phyloP scores from a whole-genome alignment of 2,329 filamentous ascomycete genomes.

The Dactylellina haptotyla region DNA sequence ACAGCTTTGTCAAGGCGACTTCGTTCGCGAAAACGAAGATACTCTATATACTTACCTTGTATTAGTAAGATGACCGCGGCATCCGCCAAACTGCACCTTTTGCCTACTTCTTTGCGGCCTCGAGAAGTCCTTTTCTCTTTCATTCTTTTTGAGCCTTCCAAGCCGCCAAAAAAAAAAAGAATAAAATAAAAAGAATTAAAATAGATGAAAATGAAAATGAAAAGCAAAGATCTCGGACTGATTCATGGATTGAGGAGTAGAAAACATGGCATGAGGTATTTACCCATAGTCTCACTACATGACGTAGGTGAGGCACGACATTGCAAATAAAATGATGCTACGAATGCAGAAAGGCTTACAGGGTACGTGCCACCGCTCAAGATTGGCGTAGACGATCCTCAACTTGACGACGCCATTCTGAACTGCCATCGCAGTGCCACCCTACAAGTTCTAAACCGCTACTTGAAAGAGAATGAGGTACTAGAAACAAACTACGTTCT shows the following conservation, averaged over 20 bases:
- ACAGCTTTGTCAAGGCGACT: constrained; percentile 48
- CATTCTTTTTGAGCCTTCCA: too few relatives aligned
- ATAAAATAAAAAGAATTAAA: too few relatives aligned
- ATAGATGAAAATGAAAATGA: too few relatives aligned
- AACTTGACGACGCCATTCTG: constrained; percentile 50
- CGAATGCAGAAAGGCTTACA: constrained; percentile 46
- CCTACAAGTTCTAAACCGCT: constrained; percentile 32
- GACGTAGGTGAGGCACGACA: constrained; percentile 48
- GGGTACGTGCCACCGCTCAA: constrained; percentile 27
- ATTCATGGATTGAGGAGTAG: constrained; percentile 54
- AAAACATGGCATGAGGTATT: constrained; percentile 60
- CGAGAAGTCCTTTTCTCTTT: constrained; percentile 5
- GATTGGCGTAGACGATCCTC: constrained; percentile 49
- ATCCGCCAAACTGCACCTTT: constrained; percentile 17
- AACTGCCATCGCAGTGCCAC: constrained; percentile 48
- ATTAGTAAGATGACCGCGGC: constrained; percentile 51
- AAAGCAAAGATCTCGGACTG: constrained; percentile 37
- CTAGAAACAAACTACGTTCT: too few relatives aligned
- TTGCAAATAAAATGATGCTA: constrained; percentile 7
- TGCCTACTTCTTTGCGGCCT: constrained; percentile 28
- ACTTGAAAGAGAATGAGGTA: constrained; percentile 55
- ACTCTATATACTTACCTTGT: constrained; percentile 51
- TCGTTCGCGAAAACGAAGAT: constrained; percentile 38
- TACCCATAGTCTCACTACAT: constrained; percentile 41
- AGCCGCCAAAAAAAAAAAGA: too few relatives aligned